A percentile compares a stretch with the other conserved stretches of the same genome.
phyloP scores from a whole-genome alignment of 768 basidiomycete genomes.

The Coprinopsis cinerea region DNA sequence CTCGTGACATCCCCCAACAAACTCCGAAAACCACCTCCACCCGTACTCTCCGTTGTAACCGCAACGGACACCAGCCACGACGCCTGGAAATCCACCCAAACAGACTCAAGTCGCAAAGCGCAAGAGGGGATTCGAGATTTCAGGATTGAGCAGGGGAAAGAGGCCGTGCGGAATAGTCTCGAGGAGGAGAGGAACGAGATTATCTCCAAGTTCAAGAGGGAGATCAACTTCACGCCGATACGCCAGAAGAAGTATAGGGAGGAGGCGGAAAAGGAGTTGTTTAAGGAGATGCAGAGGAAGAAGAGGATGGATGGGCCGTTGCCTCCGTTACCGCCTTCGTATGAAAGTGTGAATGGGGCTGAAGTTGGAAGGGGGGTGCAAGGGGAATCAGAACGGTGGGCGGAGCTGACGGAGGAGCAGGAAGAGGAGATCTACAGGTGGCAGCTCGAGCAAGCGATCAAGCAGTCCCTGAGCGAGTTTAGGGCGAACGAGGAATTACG shows the following conservation, averaged over 20 bases:
- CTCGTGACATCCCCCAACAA: not conserved
- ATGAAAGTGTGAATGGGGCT: too few relatives aligned
- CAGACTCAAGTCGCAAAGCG: slow-evolving; percentile 22
- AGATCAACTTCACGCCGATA: slow-evolving; percentile 13
- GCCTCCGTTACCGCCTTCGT: not conserved
- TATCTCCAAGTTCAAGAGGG: slow-evolving; percentile 31
- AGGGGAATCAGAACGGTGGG: too few relatives aligned
- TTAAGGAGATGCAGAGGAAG: slow-evolving; percentile 15
- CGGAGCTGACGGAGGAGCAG: too few relatives aligned
- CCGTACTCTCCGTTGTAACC: not conserved
- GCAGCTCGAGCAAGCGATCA: too few relatives aligned
- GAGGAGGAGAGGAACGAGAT: slow-evolving; percentile 27
- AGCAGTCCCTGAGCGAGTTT: too few relatives aligned
- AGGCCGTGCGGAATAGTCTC: slow-evolving; percentile 29
- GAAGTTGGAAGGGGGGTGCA: too few relatives aligned
- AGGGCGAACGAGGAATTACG: too few relatives aligned
- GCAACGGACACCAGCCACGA: not conserved
- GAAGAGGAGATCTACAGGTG: too few relatives aligned
- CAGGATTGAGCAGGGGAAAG: slow-evolving; percentile 35
- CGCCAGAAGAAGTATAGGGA: slow-evolving; percentile 29
- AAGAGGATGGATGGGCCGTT: not conserved
- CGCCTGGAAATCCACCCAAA: slow-evolving; percentile 22
- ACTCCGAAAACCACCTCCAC: not conserved
- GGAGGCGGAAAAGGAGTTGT: slow-evolving; percentile 26
- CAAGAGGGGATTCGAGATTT: slow-evolving; percentile 28